A percentile compares a stretch with the other conserved stretches of the same genome.
phyloP scores from a whole-genome alignment of 2,329 filamentous ascomycete species.

The Septoria petroselini region DNA sequence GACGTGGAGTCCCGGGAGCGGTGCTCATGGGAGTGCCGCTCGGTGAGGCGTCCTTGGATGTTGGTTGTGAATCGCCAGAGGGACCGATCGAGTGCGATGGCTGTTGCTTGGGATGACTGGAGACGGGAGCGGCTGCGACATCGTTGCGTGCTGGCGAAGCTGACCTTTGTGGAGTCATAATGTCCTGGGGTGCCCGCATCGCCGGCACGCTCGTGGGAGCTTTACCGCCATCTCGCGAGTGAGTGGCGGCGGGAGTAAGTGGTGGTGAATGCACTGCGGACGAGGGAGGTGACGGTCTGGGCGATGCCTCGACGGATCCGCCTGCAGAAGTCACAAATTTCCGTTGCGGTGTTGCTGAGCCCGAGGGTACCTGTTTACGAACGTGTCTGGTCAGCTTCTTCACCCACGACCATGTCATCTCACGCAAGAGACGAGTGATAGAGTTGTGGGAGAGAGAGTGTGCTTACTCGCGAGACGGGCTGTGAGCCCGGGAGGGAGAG shows the following conservation, averaged over 20 bases:
- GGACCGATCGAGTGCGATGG: conserved; percentile 58
- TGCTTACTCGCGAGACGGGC: conserved; percentile 74
- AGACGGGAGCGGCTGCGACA: conserved; percentile 36
- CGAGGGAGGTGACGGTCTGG: conserved; percentile 62
- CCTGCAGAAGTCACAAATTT: conserved; percentile 42
- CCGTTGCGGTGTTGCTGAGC: conserved; percentile 39
- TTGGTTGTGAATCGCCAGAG: conserved; percentile 52
- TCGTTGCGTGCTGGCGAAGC: conserved; percentile 36
- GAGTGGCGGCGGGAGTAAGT: conserved; percentile 78
- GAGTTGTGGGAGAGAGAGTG: not conserved
- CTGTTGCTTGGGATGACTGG: conserved; percentile 49
- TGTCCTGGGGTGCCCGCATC: conserved; percentile 45
- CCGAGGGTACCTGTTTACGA: conserved; percentile 47
- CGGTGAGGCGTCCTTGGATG: conserved; percentile 60
- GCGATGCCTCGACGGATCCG: conserved; percentile 51
- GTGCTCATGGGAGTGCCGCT: conserved; percentile 54
- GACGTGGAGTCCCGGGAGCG: conserved; percentile 53
- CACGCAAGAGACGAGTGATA: conserved; percentile 1
- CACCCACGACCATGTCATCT: conserved; percentile 22
- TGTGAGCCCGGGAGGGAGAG: conserved; percentile 86
- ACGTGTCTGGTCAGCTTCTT: conserved; percentile 26
- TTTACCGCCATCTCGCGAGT: conserved; percentile 51
- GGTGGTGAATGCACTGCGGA: conserved; percentile 81
- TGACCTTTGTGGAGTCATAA: conserved; percentile 62
- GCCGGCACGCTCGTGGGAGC: conserved; percentile 28